Percentiles rank a stretch among this genome's conserved stretches.
Evolutionary conservation across 305 asterid genomes (phyloP).

Genomic region (Fraxinus floribunda): DNA sequence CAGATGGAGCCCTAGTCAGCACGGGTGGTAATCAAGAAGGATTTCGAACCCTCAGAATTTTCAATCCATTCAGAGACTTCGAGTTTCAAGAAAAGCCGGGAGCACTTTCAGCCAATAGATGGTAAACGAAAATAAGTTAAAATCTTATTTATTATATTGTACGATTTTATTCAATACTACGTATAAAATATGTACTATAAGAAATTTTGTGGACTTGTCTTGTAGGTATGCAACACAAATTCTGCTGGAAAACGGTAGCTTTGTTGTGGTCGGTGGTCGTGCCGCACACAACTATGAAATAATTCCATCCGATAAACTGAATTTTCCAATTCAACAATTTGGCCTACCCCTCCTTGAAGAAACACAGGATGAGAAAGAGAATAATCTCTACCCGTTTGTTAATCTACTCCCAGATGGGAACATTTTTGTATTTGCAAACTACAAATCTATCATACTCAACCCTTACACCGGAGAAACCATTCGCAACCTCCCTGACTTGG

Average conservation of each 20-base stretch:
- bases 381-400: conserved; percentile 81
- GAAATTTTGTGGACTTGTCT: neutral
- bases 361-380: conserved; percentile 56
- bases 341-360: conserved; percentile 59
- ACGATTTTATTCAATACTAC: neutral
- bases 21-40: conserved; percentile 78
- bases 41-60: conserved; percentile 40
- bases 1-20: conserved; percentile 57
- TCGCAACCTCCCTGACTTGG: conserved; percentile 54
- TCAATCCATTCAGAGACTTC: conserved; percentile 39
- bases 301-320: conserved; percentile 49
- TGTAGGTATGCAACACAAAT: conserved; percentile 56
- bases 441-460: conserved; percentile 58
- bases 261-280: conserved; percentile 70
- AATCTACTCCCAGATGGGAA: conserved; percentile 87
- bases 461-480: conserved; percentile 57
- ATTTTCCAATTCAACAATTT: conserved; percentile 36
- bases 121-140: conserved; percentile 34
- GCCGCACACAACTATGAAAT: conserved; percentile 64
- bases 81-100: conserved; percentile 43
- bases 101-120: conserved; percentile 53
- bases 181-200: neutral
- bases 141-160: neutral
- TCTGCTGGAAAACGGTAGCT: conserved; percentile 59
- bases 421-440: conserved; percentile 72